Evolutionary conservation across 2,329 filamentous ascomycete genomes (phyloP), one percentile per base, ranked within the genome.

Genomic region (Trichophaea hybrida): DNA sequence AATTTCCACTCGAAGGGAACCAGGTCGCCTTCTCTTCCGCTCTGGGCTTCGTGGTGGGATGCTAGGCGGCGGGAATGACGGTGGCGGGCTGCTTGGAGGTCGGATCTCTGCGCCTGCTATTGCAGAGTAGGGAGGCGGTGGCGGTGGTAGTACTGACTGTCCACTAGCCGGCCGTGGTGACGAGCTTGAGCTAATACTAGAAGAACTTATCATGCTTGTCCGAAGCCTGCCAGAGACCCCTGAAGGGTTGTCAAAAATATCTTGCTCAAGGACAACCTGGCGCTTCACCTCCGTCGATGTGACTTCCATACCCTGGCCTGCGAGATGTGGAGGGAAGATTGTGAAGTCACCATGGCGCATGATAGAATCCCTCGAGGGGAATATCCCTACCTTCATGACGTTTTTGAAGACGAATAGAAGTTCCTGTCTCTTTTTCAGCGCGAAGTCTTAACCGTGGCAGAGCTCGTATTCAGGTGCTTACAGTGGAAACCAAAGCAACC

Each of bases 351-450:
- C 50, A 53, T 53, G 50, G 10, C 32, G 31, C 37, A 13, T n/a
- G 7, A 53, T n/a, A 7, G 32, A 13, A 13, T 53, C 50, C 50
- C 50, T 35, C 8, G n/a, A n/a, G n/a, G 33, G 33, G 37, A n/a
- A 55, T 6, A 32, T 35, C 10, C 13, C 34, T 12, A n/a, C 53
- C 31, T 55, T 55, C 5, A 55, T n/a, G 8, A 44, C 13, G 13
- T 34, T 53, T 53, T 60, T 64, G 35, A 59, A 53, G 15, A 51
- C 56, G 49, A 64, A 58, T n/a, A 58, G 55, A 40, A 64, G 57
- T 51, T 64, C 62, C 60, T 64, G 38, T 55, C 50, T 44, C 37
- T 58, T 48, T 55, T 44, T 55, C 49, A 44, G 15, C 49, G 10
- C 34, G 48, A 7, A 15, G 13, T 7, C 17, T 44, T 37, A 1